phyloP scores from a whole-genome alignment of 106 monocot genomes.

The Platanthera guangdongensis region DNA sequence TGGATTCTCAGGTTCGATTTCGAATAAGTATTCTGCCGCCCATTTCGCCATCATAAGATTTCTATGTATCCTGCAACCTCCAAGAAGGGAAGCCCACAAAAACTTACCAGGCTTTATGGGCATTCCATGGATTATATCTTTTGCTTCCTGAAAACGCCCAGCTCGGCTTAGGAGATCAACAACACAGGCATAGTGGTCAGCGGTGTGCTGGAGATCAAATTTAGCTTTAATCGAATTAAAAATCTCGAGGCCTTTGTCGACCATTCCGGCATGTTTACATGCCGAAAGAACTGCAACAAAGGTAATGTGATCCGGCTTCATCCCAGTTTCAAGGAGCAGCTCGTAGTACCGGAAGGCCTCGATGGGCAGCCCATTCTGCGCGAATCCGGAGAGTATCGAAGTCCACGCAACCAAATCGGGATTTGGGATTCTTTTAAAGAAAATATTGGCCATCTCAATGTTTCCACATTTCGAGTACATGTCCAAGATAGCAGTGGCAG shows the following conservation, averaged over 20 bases:
- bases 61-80: conserved; percentile 18
- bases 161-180: conserved; percentile 23
- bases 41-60: conserved; percentile 10
- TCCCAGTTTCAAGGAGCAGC: conserved; percentile 9
- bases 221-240: conserved; percentile 15
- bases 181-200: conserved; percentile 18
- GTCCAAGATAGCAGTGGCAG: conserved; percentile 14
- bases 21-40: conserved; percentile 19
- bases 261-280: conserved; percentile 17
- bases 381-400: conserved; percentile 14
- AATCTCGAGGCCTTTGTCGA: conserved; percentile 15
- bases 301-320: conserved; percentile 19
- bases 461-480: conserved; percentile 28
- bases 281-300: conserved; percentile 12
- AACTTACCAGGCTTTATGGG: conserved; percentile 25
- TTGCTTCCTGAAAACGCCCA: conserved; percentile 16
- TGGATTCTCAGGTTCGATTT: conserved; percentile 22
- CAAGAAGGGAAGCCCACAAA: conserved; percentile 26
- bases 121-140: conserved; percentile 22
- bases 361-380: conserved; percentile 17
- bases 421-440: conserved; percentile 8
- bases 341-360: conserved; percentile 15
- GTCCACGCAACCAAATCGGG: conserved; percentile 21
- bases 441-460: conserved; percentile 11
- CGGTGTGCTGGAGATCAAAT: conserved; percentile 13